Evolutionary conservation across 2,329 filamentous ascomycete genomes (phyloP).

Genomic region (Sclerotinia trifoliorum): DNA sequence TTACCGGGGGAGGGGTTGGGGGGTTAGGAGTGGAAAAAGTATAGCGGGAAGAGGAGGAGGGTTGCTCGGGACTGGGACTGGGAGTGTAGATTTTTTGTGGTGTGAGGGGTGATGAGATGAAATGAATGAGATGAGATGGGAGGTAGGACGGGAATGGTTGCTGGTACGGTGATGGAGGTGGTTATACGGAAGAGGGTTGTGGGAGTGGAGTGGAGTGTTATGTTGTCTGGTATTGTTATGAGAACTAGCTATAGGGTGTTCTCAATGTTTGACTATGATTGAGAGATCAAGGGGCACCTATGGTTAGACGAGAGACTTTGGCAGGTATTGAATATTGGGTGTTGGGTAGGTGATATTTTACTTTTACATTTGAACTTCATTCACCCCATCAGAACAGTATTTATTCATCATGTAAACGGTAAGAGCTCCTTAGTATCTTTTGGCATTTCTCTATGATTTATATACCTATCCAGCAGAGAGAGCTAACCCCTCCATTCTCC

Average conservation of each 20-base stretch:
- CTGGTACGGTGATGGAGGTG: background rate
- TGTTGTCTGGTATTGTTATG: background rate
- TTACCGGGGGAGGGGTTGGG: background rate
- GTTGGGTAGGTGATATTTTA: background rate
- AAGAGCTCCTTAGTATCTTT: background rate
- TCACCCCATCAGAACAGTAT: background rate
- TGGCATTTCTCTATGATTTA: conserved; percentile 13
- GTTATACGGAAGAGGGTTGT: background rate
- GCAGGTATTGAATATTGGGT: background rate
- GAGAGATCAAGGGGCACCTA: background rate
- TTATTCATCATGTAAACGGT: background rate
- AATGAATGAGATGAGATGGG: no score
- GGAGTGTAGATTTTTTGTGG: background rate
- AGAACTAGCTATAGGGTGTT: background rate
- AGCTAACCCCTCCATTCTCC: conserved; percentile 49
- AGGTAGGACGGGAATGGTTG: background rate
- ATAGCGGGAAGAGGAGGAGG: background rate
- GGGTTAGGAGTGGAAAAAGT: no score
- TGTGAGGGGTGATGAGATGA: background rate
- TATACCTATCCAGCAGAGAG: conserved; percentile 40
- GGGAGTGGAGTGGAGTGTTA: no score
- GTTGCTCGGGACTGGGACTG: background rate
- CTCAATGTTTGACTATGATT: background rate
- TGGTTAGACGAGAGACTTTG: background rate
- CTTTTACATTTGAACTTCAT: background rate